A percentile compares a stretch with the other conserved stretches of the same genome.
These are phyloP conservation scores for Hyaloperonospora arabidopsidis DNA, from an alignment of 352 stramenopile genomes.

Conservation along the genomic window DNA sequence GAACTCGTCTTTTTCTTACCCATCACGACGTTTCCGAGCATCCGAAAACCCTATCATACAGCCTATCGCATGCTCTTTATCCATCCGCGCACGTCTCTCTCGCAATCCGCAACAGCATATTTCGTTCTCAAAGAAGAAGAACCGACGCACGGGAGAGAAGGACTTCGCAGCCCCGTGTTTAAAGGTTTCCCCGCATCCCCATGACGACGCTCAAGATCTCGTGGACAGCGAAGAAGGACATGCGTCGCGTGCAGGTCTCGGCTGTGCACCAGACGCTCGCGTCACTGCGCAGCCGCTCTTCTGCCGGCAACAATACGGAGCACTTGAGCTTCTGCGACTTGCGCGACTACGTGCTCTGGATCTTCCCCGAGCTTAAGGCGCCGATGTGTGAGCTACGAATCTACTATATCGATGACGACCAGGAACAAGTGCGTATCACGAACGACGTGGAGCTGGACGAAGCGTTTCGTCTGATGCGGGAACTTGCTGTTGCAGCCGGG, in stretches of 20 bases:
- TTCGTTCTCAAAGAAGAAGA: neutral
- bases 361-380: conserved; percentile 51
- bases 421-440: conserved; percentile 77
- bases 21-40: neutral
- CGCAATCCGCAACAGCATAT: neutral
- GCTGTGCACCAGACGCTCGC: conserved; percentile 54
- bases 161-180: no score
- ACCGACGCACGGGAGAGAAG: no score
- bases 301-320: conserved; percentile 15
- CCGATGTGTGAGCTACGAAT: conserved; percentile 40
- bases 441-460: conserved; percentile 75
- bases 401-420: conserved; percentile 79
- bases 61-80: conserved; percentile 4
- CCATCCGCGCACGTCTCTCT: neutral
- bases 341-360: conserved; percentile 54
- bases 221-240: conserved; percentile 75
- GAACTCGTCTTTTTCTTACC: no score
- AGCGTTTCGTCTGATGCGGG: conserved; percentile 68
- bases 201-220: conserved; percentile 85
- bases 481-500: conserved; percentile 40
- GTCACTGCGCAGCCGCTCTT: conserved; percentile 35
- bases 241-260: conserved; percentile 71
- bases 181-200: conserved; percentile 12
- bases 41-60: conserved; percentile 2
- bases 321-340: conserved; percentile 52